Percentiles rank a stretch among this genome's conserved stretches.
These are phyloP conservation scores for Ailanthus altissimus DNA, from an alignment of 345 rosid species.

Conservation along the genomic window DNA sequence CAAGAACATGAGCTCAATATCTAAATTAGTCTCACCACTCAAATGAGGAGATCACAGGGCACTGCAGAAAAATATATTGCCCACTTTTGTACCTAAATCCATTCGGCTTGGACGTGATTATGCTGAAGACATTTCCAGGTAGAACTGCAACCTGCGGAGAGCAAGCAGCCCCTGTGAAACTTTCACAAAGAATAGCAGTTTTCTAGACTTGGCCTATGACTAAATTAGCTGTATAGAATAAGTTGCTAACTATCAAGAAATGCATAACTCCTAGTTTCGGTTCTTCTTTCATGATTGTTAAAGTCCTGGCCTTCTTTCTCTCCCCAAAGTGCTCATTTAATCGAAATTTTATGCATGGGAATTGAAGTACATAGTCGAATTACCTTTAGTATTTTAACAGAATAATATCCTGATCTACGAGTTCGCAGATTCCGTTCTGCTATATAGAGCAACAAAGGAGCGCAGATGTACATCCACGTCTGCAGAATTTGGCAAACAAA, in stretches of 20 bases:
- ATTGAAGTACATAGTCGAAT: conserved; percentile 1
- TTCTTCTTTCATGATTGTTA: not conserved
- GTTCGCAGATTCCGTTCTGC: conserved; percentile 78
- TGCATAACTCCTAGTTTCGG: not conserved
- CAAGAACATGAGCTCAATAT: not conserved
- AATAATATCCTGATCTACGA: conserved; percentile 70
- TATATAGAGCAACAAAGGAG: conserved; percentile 73
- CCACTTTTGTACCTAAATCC: conserved; percentile 94
- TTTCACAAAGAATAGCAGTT: not conserved
- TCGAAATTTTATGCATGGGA: not conserved
- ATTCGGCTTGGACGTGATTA: conserved; percentile 82
- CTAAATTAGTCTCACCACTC: conserved; percentile 62
- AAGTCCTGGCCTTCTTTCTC: no score
- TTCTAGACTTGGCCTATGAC: not conserved
- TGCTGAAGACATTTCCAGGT: conserved; percentile 86
- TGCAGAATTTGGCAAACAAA: conserved; percentile 38
- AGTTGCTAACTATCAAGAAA: not conserved
- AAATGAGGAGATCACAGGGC: conserved; percentile 76
- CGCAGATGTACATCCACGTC: conserved; percentile 95
- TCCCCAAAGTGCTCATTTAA: not conserved
- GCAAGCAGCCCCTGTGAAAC: conserved; percentile 17
- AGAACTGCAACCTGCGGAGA: conserved; percentile 66
- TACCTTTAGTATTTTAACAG: conserved; percentile 76
- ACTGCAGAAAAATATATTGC: conserved; percentile 89
- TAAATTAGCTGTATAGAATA: not conserved